Base-by-base conservation (phyloP, 768 basidiomycete genomes). In the Cystobasidium tubakii region DNA sequence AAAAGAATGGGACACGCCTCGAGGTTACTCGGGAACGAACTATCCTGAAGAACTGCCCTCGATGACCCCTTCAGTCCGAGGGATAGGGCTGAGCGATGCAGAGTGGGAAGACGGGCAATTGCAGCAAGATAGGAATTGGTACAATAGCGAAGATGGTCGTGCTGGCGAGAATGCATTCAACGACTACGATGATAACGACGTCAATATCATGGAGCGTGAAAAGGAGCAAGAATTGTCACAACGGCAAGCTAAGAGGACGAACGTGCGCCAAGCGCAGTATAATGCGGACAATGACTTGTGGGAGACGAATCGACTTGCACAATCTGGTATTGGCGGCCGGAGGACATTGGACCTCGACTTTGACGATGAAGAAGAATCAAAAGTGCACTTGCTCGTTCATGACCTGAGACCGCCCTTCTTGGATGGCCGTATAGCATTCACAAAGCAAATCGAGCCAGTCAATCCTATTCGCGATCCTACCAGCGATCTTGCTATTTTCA, bases 81-180 rank as follows among this genome's bases (percentile, higher is more conserved):
- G 33, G 12, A 39, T 74, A 36, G 76, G 66, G 23, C 73, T 44
- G n/a, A 66, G 90, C 19, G 69, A 65, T 15, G 36, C 63, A 63
- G 95, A 96, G 79, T 99, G 95, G 96, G 96, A 97, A 81, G 95
- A 97, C 78, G 96, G 98, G 80, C 92, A 96, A 81, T 85, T 92
- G 15, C 85, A 85, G 74, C 74, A 97, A 79, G 96, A 99, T 81
- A 85, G 96, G 31, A 93, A 97, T 79, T 99, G 96, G 96, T 99
- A 98, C 75, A 77, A 75, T 80, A 88, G 87, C 66, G 89, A 90
- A 55, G 91, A 95, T 93, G 79, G 92, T 92, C 82, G 81, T 15
- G 90, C 89, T 13, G 91, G 96, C 76, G 92, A 92, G 66, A 97
- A 95, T 79, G 92, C 91, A 0, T 86, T 98, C 39, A 85, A 92